These are phyloP conservation scores for Tuber aestivum DNA, from an alignment of 495 filamentous ascomycete genomes.

Conservation along the genomic window DNA sequence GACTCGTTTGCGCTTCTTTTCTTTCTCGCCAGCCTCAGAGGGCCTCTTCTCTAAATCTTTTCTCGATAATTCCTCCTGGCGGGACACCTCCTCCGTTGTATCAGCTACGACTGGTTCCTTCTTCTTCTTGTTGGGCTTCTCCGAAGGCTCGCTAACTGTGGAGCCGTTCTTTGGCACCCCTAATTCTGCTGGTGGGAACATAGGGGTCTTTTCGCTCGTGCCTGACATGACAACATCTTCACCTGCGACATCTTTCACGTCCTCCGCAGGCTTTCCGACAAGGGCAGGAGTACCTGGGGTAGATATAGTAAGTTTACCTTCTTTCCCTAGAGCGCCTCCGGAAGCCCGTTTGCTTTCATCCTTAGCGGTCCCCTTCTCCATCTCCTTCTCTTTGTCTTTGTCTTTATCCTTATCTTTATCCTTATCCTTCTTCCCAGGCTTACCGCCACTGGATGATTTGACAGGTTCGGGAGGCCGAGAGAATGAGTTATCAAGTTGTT, in stretches of 20 bases:
- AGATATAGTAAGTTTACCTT: conserved; percentile 11
- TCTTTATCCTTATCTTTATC: conserved; percentile 22
- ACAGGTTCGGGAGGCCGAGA: neutral
- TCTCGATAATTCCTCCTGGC: conserved; percentile 25
- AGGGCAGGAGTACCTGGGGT: conserved; percentile 4
- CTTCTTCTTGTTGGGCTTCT: conserved; percentile 78
- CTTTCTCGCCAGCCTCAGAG: conserved; percentile 67
- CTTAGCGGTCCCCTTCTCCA: conserved; percentile 8
- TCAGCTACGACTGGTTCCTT: conserved; percentile 49
- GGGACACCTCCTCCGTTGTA: conserved; percentile 45
- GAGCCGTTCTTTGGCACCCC: conserved; percentile 18
- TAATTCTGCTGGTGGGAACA: neutral
- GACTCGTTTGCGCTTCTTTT: conserved; percentile 47
- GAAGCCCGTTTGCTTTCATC: neutral
- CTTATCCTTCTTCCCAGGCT: conserved; percentile 24
- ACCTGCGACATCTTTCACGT: neutral
- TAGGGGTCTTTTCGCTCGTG: neutral
- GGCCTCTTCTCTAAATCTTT: conserved; percentile 45
- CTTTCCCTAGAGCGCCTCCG: conserved; percentile 6
- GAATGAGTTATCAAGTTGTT: conserved; percentile 1
- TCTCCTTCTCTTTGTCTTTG: conserved; percentile 23
- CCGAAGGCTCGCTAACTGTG: conserved; percentile 48
- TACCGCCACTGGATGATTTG: neutral
- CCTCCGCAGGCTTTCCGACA: neutral
- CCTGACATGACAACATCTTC: conserved; percentile 21